Percentiles rank a stretch among this genome's conserved stretches.
Conservation (phyloP, 1,284 basidiomycete genomes). For the Boletus nobilissimus region DNA sequence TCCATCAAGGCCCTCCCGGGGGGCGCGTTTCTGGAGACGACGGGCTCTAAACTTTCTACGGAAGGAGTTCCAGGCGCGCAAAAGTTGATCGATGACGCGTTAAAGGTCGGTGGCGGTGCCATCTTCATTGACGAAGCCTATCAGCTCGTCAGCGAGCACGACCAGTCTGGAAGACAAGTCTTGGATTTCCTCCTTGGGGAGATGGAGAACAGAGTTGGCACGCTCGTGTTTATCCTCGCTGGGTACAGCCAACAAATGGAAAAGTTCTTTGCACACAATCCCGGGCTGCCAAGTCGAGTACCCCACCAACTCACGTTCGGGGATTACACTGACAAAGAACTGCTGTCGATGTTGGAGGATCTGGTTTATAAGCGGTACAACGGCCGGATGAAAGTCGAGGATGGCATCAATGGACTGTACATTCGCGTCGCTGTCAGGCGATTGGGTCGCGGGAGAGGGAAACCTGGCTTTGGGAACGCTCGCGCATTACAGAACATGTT, state of each 20-base stretch:
- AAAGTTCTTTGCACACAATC: slow-evolving; percentile 78
- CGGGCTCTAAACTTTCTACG: slow-evolving; percentile 65
- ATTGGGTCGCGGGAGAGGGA: slow-evolving; percentile 62
- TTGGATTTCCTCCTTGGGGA: slow-evolving; percentile 74
- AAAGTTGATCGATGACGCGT: slow-evolving; percentile 58
- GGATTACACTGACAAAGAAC: slow-evolving; percentile 67
- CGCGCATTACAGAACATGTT: slow-evolving; percentile 64
- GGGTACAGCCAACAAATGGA: slow-evolving; percentile 79
- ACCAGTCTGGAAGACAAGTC: slow-evolving; percentile 61
- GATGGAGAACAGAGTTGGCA: slow-evolving; percentile 75
- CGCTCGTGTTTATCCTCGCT: slow-evolving; percentile 73
- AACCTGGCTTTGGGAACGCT: slow-evolving; percentile 71
- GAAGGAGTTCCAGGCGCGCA: slow-evolving; percentile 64
- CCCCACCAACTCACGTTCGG: slow-evolving; percentile 67
- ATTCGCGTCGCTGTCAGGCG: slow-evolving; percentile 61
- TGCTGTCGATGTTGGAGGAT: slow-evolving; percentile 63
- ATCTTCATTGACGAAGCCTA: slow-evolving; percentile 78
- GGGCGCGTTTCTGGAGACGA: slow-evolving; percentile 65
- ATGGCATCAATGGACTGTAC: slow-evolving; percentile 64
- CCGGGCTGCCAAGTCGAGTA: slow-evolving; percentile 70
- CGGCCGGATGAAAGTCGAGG: slow-evolving; percentile 65
- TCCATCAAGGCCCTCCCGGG: slow-evolving; percentile 66
- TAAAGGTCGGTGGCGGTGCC: slow-evolving; percentile 65
- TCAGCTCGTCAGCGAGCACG: slow-evolving; percentile 62
- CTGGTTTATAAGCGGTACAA: slow-evolving; percentile 57